Percentiles rank a stretch among this genome's conserved stretches.
Evolutionary conservation across 768 basidiomycete genomes (phyloP).

Genomic region (Boletus sp.): DNA sequence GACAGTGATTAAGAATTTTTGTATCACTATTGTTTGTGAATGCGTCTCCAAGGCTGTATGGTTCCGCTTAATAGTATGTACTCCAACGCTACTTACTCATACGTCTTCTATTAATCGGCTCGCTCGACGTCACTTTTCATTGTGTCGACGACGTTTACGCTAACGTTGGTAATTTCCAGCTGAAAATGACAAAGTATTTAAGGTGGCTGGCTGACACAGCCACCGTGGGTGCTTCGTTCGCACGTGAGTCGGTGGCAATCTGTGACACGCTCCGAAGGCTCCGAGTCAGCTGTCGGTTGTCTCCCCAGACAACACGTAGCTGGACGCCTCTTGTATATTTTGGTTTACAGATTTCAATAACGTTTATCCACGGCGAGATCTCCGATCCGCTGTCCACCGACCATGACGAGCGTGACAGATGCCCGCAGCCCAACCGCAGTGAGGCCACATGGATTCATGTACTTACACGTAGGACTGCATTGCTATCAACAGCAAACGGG

Average conservation of each 20-base stretch:
- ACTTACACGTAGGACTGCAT: slow-evolving; percentile 19
- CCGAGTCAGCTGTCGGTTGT: slow-evolving; percentile 14
- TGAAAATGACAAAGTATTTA: slow-evolving; percentile 27
- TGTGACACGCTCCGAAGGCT: slow-evolving; percentile 7
- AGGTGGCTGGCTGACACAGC: slow-evolving; percentile 30
- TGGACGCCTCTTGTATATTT: not conserved
- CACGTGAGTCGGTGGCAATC: slow-evolving; percentile 23
- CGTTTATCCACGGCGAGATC: slow-evolving; percentile 15
- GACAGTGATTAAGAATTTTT: slow-evolving; percentile 25
- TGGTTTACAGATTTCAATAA: slow-evolving; percentile 28
- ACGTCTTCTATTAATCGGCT: slow-evolving; percentile 29
- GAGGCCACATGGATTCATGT: slow-evolving; percentile 15
- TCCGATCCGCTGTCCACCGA: slow-evolving; percentile 15
- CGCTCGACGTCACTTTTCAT: slow-evolving; percentile 18
- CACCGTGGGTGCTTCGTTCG: slow-evolving; percentile 19
- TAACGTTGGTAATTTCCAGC: slow-evolving; percentile 23
- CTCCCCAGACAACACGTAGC: slow-evolving; percentile 6
- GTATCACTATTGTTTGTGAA: slow-evolving; percentile 33
- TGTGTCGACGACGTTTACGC: slow-evolving; percentile 20
- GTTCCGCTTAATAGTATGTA: slow-evolving; percentile 32
- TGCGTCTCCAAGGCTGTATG: slow-evolving; percentile 20
- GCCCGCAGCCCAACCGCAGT: slow-evolving; percentile 28
- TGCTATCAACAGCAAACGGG: slow-evolving; percentile 28
- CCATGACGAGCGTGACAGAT: slow-evolving; percentile 3
- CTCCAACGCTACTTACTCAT: slow-evolving; percentile 31